These are phyloP conservation scores for Coemansia sp. DNA, from an alignment of 192 early-diverging fungal genomes.

Conservation along the genomic window DNA sequence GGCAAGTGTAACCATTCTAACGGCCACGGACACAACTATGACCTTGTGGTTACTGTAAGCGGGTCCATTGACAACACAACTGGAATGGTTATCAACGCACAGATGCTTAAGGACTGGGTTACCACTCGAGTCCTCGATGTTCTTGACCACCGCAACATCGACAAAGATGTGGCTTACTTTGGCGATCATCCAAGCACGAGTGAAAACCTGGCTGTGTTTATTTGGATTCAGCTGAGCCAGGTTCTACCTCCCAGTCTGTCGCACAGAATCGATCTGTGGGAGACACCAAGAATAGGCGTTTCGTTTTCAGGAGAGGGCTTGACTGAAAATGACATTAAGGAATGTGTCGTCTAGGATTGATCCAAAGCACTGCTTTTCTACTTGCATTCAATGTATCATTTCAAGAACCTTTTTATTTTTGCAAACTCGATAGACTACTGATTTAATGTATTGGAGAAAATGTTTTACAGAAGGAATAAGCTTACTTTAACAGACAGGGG, in stretches of 20 bases:
- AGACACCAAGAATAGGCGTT: slow-evolving; percentile 53
- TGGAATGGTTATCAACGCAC: slow-evolving; percentile 88
- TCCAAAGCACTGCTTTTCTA: no score
- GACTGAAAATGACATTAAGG: slow-evolving; percentile 25
- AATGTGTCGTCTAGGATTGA: slow-evolving; percentile 15
- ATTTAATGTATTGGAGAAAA: background rate
- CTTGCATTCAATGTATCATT: background rate
- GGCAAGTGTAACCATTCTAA: slow-evolving; percentile 88
- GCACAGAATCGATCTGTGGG: slow-evolving; percentile 42
- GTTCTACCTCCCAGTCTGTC: slow-evolving; percentile 35
- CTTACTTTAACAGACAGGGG: background rate
- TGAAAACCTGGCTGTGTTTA: slow-evolving; percentile 86
- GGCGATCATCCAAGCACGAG: slow-evolving; percentile 67
- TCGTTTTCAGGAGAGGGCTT: slow-evolving; percentile 46
- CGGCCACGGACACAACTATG: slow-evolving; percentile 92
- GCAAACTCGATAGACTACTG: background rate
- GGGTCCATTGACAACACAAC: slow-evolving; percentile 67
- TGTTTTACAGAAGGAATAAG: slow-evolving; percentile 1
- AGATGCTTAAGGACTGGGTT: slow-evolving; percentile 78
- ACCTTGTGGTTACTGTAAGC: slow-evolving; percentile 42
- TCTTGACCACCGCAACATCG: slow-evolving; percentile 87
- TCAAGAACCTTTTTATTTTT: background rate
- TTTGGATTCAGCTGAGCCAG: slow-evolving; percentile 63
- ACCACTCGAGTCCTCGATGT: slow-evolving; percentile 69
- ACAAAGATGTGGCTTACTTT: slow-evolving; percentile 82